A percentile compares a stretch with the other conserved stretches of the same genome.
Evolutionary conservation across 2,329 filamentous ascomycete species (phyloP).

Genomic region (Fusarium buharicum): DNA sequence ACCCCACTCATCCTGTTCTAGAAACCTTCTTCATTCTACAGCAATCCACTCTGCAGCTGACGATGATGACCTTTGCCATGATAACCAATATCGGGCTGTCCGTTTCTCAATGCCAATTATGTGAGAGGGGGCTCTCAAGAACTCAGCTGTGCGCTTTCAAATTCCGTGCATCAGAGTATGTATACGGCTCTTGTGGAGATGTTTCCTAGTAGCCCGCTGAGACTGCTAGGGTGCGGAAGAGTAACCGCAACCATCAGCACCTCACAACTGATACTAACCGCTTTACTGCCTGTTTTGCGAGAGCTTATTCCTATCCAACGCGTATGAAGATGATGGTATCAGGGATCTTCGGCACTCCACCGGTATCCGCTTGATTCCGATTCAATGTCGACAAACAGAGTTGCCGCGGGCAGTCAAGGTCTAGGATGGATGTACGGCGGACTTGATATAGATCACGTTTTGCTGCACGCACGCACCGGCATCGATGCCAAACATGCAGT

Average conservation of each 20-base stretch:
- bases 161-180: conserved; percentile 18
- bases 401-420: conserved; percentile 24
- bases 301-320: conserved; percentile 6
- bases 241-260: conserved; percentile 32
- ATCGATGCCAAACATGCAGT: conserved; percentile 12
- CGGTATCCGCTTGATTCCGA: conserved; percentile 21
- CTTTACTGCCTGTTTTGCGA: conserved; percentile 30
- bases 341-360: conserved; percentile 15
- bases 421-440: conserved; percentile 21
- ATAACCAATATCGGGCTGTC: conserved; percentile 8
- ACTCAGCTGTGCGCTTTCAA: conserved; percentile 9
- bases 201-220: conserved; percentile 38
- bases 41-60: conserved; percentile 28
- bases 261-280: conserved; percentile 30
- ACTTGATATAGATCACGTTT: conserved; percentile 26
- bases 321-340: not conserved
- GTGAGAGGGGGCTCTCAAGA: not conserved
- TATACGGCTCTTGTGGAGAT: conserved; percentile 22
- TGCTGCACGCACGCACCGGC: not conserved
- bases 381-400: conserved; percentile 30
- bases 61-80: conserved; percentile 5
- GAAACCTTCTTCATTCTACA: conserved; percentile 43
- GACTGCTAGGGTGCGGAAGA: conserved; percentile 32
- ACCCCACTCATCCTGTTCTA: conserved; percentile 43
- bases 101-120: not conserved